Base-by-base conservation (phyloP, 306 rosid genomes). In the Begonia fuchsioides region DNA sequence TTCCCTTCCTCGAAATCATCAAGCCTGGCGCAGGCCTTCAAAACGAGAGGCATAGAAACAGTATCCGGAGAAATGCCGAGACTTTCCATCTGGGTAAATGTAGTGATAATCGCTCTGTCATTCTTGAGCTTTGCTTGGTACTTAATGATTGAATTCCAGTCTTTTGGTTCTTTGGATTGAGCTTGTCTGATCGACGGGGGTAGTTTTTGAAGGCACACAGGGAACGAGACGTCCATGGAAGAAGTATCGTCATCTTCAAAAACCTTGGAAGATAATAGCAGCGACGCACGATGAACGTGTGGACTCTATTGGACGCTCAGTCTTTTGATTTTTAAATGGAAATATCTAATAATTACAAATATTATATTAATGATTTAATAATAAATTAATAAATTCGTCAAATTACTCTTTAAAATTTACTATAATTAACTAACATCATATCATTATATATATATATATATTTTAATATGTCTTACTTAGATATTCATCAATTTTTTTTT, bases 1-100 rank as follows among this genome's bases (percentile, higher is more conserved):
- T 45, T 68, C 45, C 74, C 76, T 26, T 51, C 67, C 44, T 67
- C 76, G 10, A 70, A 6, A 17, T 56, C 60, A 13, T 58, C 47
- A 17, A 70, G 45, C 60, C 53, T 63, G 10, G 63, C 56, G 26
- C 81, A 75, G 35, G 81, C 81, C 47, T 75, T 70, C 44, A 75
- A 47, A 43, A 75, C 68, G 11, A 66, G 71, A 60, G 81, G 71
- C 49, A 75, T 60, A 19, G 68, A 57, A 17, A 65, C 45, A 44
- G 15, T 54, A 14, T 75, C 63, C 3, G 74, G 65, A 1, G 54
- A 4, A 14, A 70, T 43, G 26, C 71, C 63, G 1, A 62, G 60
- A 59, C 63, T 59, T 26, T 64, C 74, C 76, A 75, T 70, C n/a
- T 59, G 68, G 71, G 71, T 45, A 56, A 59, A 70, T 15, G 76